Base-by-base conservation (phyloP, 2,329 filamentous ascomycete genomes). In the Sclerotinia minor region DNA sequence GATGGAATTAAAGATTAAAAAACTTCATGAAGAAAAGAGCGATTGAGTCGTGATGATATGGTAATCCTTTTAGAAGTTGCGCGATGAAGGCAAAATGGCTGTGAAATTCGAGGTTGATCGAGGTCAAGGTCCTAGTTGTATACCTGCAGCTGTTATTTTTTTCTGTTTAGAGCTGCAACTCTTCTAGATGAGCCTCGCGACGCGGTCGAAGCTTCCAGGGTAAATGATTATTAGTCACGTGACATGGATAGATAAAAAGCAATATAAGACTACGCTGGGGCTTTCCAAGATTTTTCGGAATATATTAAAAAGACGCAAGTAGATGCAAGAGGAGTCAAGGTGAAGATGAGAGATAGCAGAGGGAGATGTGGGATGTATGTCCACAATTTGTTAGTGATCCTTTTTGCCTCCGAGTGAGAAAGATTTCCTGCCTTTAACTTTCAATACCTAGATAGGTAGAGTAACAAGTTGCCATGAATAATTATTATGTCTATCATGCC, bases 21-120 rank as follows among this genome's bases (percentile, higher is more conserved):
- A 69, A 68, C 68, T 70, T 70, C 73, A 75, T 74, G 58, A 64
- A 69, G 67, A 72, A 61, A 65, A 68, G 61, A 59, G 63, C 50
- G 35, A 69, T 61, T 32, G 55, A 32, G 50, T 29, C 24, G 44
- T 52, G 49, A 67, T 59, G 52, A 67, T 17, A 35, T 29, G 52
- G n/a, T 47, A 13, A n/a, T 63, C 55, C n/a, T n/a, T 67, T 67
- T 63, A 57, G 32, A 41, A 66, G 41, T 50, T 63, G 47, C 44
- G 45, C 47, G 53, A 66, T 38, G 50, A 13, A 49, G 65, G 67
- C 45, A 50, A 63, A 41, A 38, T 61, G n/a, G 35, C 2, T 38
- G 21, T 26, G 44, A 58, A 64, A 58, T 53, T 69, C 38, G 58
- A 68, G 47, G 65, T 53, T 50, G 59, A 50, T 50, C 41, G 68